Conservation (phyloP, 2,329 filamentous ascomycete species). For the Paraphaeosphaeria sporulosa region DNA sequence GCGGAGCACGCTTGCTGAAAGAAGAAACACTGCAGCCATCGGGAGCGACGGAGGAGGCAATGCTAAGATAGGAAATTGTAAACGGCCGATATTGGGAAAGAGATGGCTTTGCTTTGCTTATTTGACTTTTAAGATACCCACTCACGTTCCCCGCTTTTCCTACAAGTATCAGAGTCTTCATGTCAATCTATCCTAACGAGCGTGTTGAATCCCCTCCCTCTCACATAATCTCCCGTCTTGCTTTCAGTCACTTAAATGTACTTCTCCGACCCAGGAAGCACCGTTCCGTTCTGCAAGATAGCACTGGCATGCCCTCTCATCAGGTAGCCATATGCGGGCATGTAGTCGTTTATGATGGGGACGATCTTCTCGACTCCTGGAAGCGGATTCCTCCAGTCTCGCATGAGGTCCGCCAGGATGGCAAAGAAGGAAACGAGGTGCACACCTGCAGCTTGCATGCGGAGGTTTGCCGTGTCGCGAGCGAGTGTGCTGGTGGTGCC, state of each 20-base stretch:
- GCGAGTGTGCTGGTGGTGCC: slow-evolving; percentile 71
- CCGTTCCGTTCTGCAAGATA: slow-evolving; percentile 63
- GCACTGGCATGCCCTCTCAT: slow-evolving; percentile 68
- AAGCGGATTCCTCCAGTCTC: slow-evolving; percentile 67
- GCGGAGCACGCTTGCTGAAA: slow-evolving; percentile 11
- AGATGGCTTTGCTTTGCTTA: not conserved
- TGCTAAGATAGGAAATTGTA: not conserved
- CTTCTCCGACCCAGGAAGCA: slow-evolving; percentile 62
- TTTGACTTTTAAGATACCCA: not conserved
- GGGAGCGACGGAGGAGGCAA: slow-evolving; percentile 1
- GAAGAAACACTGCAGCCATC: not conserved
- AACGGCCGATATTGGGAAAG: not conserved
- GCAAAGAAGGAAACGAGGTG: slow-evolving; percentile 68
- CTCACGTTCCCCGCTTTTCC: not conserved
- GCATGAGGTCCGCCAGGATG: slow-evolving; percentile 73
- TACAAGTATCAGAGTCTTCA: not conserved
- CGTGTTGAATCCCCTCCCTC: not conserved
- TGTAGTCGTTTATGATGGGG: slow-evolving; percentile 69
- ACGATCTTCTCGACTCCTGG: slow-evolving; percentile 62
- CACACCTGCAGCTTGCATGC: slow-evolving; percentile 72
- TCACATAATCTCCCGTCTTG: not conserved
- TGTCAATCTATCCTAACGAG: not conserved
- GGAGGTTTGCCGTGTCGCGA: slow-evolving; percentile 69
- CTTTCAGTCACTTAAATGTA: slow-evolving; percentile 22
- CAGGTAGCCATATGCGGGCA: slow-evolving; percentile 70